These are phyloP conservation scores for Pseudocercospora fuligena DNA, from an alignment of 2,329 filamentous ascomycete genomes.

Conservation along the genomic window DNA sequence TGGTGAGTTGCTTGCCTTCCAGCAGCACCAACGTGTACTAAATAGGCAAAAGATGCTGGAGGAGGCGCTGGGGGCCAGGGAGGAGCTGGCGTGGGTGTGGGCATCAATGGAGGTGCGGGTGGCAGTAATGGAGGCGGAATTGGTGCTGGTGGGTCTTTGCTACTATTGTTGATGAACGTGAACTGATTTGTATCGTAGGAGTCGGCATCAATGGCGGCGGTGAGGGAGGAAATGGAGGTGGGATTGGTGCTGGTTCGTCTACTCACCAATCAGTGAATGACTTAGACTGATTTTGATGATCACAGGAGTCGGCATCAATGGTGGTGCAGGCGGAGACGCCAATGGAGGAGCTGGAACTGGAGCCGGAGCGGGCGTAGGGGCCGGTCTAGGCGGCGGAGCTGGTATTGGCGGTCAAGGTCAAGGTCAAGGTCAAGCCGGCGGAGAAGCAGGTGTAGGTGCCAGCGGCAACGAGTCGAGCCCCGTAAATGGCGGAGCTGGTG, in stretches of 20 bases:
- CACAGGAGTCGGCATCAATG: slow-evolving; percentile 1
- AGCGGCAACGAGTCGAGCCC: slow-evolving; percentile 3
- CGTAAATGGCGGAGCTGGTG: slow-evolving; percentile 5
- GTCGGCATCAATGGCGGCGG: background rate
- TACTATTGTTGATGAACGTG: background rate
- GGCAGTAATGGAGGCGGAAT: background rate
- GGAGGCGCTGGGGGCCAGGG: background rate
- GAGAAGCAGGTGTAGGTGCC: background rate
- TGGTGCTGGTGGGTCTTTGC: background rate
- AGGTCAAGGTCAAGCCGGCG: slow-evolving; percentile 5
- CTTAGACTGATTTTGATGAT: background rate
- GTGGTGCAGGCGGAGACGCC: slow-evolving; percentile 3
- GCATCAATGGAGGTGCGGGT: slow-evolving; percentile 6
- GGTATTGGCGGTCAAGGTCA: background rate
- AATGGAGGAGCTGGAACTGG: background rate
- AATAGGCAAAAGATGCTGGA: too few relatives aligned
- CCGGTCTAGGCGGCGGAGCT: background rate
- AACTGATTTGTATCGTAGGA: background rate
- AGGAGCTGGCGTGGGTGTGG: slow-evolving; percentile 1
- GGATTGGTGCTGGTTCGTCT: background rate
- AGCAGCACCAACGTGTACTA: too few relatives aligned
- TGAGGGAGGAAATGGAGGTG: background rate
- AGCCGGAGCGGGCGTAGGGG: background rate
- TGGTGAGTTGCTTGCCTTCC: background rate
- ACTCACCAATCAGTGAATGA: background rate